These are phyloP conservation scores for Daedalea quercina DNA, from an alignment of 768 basidiomycete genomes.

Conservation along the genomic window DNA sequence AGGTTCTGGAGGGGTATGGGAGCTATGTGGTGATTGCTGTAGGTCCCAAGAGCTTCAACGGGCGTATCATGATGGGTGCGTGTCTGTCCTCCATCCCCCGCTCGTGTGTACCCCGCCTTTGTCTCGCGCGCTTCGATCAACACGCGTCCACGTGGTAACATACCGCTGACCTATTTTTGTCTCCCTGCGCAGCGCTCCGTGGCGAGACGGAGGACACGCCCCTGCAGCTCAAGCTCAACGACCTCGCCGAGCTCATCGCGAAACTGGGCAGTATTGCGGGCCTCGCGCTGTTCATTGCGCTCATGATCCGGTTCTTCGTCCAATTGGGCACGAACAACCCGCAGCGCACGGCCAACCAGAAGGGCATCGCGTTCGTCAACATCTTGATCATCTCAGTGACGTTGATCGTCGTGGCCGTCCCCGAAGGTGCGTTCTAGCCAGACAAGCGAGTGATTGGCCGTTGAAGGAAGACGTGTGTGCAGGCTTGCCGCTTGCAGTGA, in stretches of 20 bases:
- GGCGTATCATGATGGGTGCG: slow-evolving; percentile 95
- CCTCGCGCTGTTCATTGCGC: slow-evolving; percentile 67
- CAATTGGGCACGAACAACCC: slow-evolving; percentile 64
- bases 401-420: slow-evolving; percentile 81
- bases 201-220: slow-evolving; percentile 88
- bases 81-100: slow-evolving; percentile 8
- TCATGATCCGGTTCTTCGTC: slow-evolving; percentile 95
- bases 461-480: background rate
- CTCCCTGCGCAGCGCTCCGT: slow-evolving; percentile 58
- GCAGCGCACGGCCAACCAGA: slow-evolving; percentile 62
- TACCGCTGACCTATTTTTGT: background rate
- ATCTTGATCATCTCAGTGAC: slow-evolving; percentile 95
- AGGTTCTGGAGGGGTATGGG: slow-evolving; percentile 93
- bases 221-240: slow-evolving; percentile 88
- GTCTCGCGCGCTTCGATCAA: slow-evolving; percentile 1
- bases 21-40: slow-evolving; percentile 90
- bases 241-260: slow-evolving; percentile 92
- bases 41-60: slow-evolving; percentile 90
- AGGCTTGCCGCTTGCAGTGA: slow-evolving; percentile 94
- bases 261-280: slow-evolving; percentile 84
- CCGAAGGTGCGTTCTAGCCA: slow-evolving; percentile 48
- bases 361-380: slow-evolving; percentile 86
- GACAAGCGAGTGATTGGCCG: too few species aligned
- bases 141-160: background rate
- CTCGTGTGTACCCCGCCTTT: background rate